A percentile compares a stretch with the other conserved stretches of the same genome.
phyloP scores from a whole-genome alignment of 2,329 filamentous ascomycete species.

The Aspergillus tubingensis region DNA sequence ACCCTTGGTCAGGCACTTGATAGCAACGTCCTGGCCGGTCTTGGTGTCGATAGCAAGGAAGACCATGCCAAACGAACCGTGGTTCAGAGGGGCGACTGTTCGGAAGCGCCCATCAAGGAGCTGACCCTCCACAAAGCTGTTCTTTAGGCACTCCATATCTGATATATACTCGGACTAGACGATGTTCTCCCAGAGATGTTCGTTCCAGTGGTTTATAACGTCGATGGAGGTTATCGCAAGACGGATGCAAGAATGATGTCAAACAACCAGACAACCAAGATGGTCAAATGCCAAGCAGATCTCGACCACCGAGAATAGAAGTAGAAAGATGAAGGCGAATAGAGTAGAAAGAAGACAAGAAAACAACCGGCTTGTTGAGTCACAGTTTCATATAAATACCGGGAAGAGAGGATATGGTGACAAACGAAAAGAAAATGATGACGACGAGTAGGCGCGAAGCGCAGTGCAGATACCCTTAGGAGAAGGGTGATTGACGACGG shows the following conservation, averaged over 20 bases:
- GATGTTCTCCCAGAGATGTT: slow-evolving; percentile 19
- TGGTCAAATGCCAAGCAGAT: slow-evolving; percentile 26
- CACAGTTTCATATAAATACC: slow-evolving; percentile 33
- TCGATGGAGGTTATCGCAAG: slow-evolving; percentile 11
- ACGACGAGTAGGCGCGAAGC: slow-evolving; percentile 27
- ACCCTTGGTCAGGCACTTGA: slow-evolving; percentile 93
- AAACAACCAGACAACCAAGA: slow-evolving; percentile 31
- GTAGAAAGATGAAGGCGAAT: slow-evolving; percentile 24
- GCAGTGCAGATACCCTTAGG: slow-evolving; percentile 29
- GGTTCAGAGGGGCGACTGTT: slow-evolving; percentile 91
- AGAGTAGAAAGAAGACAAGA: slow-evolving; percentile 19
- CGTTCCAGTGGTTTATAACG: slow-evolving; percentile 4
- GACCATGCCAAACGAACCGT: slow-evolving; percentile 98
- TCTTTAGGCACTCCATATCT: slow-evolving; percentile 39
- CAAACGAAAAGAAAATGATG: slow-evolving; percentile 28
- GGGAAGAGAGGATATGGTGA: slow-evolving; percentile 23
- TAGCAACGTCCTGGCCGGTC: slow-evolving; percentile 79
- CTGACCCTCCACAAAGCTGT: slow-evolving; percentile 38
- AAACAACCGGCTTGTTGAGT: slow-evolving; percentile 23
- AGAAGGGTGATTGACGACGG: slow-evolving; percentile 27
- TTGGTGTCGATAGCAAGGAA: slow-evolving; percentile 82
- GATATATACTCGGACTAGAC: slow-evolving; percentile 23
- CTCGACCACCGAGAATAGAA: slow-evolving; percentile 29
- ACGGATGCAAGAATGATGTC: slow-evolving; percentile 22
- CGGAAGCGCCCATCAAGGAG: slow-evolving; percentile 71